Conservation (phyloP, 768 basidiomycete genomes). For the Suillus paluster region DNA sequence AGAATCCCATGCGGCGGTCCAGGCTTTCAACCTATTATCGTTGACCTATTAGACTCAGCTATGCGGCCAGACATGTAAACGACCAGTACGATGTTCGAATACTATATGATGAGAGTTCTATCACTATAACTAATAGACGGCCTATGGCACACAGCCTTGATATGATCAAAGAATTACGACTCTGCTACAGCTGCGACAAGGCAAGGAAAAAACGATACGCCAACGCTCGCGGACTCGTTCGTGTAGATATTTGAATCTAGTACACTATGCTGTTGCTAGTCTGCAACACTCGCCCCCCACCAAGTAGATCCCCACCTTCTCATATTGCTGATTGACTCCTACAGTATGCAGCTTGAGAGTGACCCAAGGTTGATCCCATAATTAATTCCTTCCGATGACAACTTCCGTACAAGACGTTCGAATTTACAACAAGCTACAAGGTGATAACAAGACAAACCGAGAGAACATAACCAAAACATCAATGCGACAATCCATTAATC, state of each 20-base stretch:
- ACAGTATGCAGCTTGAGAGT: neutral
- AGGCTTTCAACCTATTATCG: constrained; percentile 21
- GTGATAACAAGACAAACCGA: neutral
- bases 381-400: neutral
- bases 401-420: neutral
- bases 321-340: too few species aligned
- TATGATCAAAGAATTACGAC: neutral
- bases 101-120: neutral
- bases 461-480: neutral
- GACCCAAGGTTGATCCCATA: neutral
- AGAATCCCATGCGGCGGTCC: constrained; percentile 17
- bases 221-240: too few species aligned
- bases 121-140: neutral
- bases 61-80: neutral
- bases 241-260: too few species aligned
- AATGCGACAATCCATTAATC: neutral
- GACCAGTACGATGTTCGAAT: neutral
- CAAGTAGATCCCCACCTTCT: too few species aligned
- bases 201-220: neutral
- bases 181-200: neutral
- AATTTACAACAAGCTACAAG: neutral
- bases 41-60: constrained; percentile 16
- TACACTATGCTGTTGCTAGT: too few species aligned
- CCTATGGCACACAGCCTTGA: neutral
- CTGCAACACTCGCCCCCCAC: too few species aligned